Conservation (phyloP, 2,329 filamentous ascomycete species). For the Arthrobotrys conoides region DNA sequence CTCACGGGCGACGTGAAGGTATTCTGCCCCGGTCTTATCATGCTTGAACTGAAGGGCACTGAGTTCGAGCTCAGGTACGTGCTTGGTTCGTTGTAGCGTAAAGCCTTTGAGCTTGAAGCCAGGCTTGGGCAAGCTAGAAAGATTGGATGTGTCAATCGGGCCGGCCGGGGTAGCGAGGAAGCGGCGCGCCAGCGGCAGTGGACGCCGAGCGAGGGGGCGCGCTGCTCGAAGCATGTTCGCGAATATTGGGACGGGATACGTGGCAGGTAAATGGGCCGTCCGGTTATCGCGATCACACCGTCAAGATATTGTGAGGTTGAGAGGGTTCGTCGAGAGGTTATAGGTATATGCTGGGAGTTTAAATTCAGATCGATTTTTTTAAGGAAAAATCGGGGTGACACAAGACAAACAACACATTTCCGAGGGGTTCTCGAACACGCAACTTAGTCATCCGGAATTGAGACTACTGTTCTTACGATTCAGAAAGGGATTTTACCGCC, state of each 20-base stretch:
- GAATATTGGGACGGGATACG: neutral
- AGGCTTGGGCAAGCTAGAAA: constrained; percentile 80
- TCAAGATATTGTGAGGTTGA: neutral
- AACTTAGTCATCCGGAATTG: neutral
- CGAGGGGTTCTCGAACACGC: neutral
- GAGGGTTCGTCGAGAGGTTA: neutral
- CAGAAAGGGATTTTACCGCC: neutral
- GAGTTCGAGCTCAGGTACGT: constrained; percentile 92
- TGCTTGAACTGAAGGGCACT: constrained; percentile 92
- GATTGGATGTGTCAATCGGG: constrained; percentile 77
- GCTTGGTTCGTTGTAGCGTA: constrained; percentile 87
- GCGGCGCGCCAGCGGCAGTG: constrained; percentile 61
- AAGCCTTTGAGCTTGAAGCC: constrained; percentile 94
- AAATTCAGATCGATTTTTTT: constrained; percentile 9
- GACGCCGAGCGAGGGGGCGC: constrained; percentile 57
- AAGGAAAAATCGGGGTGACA: neutral
- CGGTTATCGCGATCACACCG: constrained; percentile 2
- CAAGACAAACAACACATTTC: constrained; percentile 12
- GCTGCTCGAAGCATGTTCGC: constrained; percentile 52
- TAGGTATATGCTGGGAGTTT: neutral
- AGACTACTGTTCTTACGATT: neutral
- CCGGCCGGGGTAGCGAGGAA: constrained; percentile 67
- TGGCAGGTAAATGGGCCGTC: neutral
- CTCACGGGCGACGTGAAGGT: constrained; percentile 92
- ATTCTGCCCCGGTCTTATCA: constrained; percentile 95